Conservation (phyloP, 2,329 filamentous ascomycete species). For the Colletotrichum sp. region DNA sequence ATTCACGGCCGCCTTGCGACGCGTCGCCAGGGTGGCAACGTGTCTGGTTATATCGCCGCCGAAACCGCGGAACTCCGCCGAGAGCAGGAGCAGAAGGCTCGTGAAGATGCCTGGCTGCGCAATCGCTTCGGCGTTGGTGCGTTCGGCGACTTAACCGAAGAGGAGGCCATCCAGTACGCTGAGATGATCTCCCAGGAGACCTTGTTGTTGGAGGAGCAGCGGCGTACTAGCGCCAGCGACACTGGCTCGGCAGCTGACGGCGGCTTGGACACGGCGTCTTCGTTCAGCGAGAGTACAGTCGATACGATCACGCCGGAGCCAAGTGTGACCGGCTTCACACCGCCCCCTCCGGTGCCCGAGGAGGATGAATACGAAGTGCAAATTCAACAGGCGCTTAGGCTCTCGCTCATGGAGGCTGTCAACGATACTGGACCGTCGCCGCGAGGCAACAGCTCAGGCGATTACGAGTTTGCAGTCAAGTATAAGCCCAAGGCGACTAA, state of each 20-base stretch:
- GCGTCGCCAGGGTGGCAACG: constrained; percentile 66
- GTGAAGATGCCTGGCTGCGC: constrained; percentile 73
- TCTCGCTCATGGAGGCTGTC: constrained; percentile 63
- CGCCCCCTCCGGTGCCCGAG: constrained; percentile 37
- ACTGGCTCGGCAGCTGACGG: constrained; percentile 55
- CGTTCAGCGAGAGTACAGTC: constrained; percentile 43
- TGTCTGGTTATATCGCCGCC: constrained; percentile 85
- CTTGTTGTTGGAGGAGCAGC: constrained; percentile 61
- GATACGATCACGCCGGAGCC: constrained; percentile 62
- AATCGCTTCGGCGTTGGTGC: constrained; percentile 82
- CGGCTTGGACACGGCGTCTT: constrained; percentile 48
- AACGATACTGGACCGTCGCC: constrained; percentile 53
- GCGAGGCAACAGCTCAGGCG: constrained; percentile 48
- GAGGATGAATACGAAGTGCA: constrained; percentile 63
- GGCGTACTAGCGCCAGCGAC: constrained; percentile 55
- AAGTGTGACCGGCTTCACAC: constrained; percentile 49
- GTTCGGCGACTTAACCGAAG: constrained; percentile 69
- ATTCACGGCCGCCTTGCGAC: constrained; percentile 55
- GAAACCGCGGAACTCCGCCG: constrained; percentile 81
- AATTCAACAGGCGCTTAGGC: constrained; percentile 66
- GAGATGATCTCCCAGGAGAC: constrained; percentile 71
- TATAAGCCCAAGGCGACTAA: constrained; percentile 48
- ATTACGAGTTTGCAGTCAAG: constrained; percentile 57
- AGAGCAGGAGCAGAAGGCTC: constrained; percentile 70
- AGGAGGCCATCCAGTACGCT: constrained; percentile 69